phyloP scores from a whole-genome alignment of 208 protist species.

The Wallacemonas sp. region DNA sequence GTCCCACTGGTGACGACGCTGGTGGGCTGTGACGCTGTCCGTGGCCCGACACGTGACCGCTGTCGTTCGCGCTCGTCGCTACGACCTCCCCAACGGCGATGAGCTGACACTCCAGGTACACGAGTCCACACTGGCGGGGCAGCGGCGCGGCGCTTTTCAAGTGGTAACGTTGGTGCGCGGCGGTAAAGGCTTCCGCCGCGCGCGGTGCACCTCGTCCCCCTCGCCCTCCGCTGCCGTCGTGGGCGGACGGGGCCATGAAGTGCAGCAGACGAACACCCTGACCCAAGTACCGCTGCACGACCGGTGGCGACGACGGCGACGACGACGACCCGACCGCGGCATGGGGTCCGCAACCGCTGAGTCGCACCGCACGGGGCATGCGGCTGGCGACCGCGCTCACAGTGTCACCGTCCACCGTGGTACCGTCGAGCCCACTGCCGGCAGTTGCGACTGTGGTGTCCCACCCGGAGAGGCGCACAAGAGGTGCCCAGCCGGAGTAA shows the following conservation, averaged over 20 bases:
- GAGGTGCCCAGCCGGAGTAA: constrained; percentile 55
- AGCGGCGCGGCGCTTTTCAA: constrained; percentile 54
- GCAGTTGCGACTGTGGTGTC: too few species aligned
- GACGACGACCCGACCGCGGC: constrained; percentile 24
- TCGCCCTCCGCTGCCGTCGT: constrained; percentile 18
- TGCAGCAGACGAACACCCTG: constrained; percentile 25
- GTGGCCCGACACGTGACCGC: not conserved
- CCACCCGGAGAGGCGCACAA: not conserved
- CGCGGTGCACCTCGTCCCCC: not conserved
- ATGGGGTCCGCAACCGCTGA: constrained; percentile 30
- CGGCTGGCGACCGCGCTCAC: too few species aligned
- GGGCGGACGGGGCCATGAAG: constrained; percentile 15
- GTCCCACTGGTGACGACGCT: not conserved
- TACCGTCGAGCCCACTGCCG: too few species aligned
- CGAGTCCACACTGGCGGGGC: constrained; percentile 37
- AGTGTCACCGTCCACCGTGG: too few species aligned
- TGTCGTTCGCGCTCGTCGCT: not conserved
- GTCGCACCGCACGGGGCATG: too few species aligned
- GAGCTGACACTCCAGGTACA: constrained; percentile 65
- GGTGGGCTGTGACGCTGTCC: not conserved
- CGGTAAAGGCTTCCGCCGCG: not conserved
- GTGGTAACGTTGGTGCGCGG: constrained; percentile 34
- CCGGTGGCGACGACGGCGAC: constrained; percentile 11
- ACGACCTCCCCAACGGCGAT: not conserved
- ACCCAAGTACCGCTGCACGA: constrained; percentile 29